Base-by-base conservation (phyloP, 169 alveolate genomes). In the Plasmodium inui region DNA sequence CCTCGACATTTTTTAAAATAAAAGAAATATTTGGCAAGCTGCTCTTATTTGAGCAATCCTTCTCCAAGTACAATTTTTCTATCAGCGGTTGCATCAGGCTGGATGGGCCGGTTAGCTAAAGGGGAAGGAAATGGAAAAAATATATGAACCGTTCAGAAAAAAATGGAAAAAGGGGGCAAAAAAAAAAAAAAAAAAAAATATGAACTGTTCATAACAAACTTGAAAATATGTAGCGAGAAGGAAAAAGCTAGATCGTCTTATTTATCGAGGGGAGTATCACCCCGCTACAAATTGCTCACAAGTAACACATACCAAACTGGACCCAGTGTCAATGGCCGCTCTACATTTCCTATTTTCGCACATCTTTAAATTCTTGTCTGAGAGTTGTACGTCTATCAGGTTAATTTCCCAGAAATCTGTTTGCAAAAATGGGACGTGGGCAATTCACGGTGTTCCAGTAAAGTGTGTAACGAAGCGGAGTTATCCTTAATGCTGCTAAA, bases 321-420 rank as follows among this genome's bases (percentile, higher is more conserved):
- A 97, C 2, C 99, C 99, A 12, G 99, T 98, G 93, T 98, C 99
- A 17, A 98, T 97, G 9, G 98, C 99, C n/a, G 98, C 99, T 73
- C 97, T 96, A 92, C 98, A 97, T 39, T 97, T 95, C 44, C 81
- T 83, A 55, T 92, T 96, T 19, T 94, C 95, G 53, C 97, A 94
- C 28, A 95, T 83, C 19, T 92, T 90, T 39, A 97, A 82, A 26
- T 95, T 90, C 50, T 95, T 86, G 34, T 96, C 97, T 67, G 96
- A 96, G 32, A 98, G 92, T 83, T 95, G 94, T 57, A 98, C 84
- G 32, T 97, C 97, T 67, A 94, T 95, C 74, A 98, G 84, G 80
- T 95, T 97, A 39, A 98, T 95, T 88, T 98, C 99, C 99, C 99
- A 97, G 95, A 94, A 97, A 70, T 97, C 97, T 73, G 93, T 71